Evolutionary conservation across 2,329 filamentous ascomycete species (phyloP).

Genomic region (Leptographium radiaticola): DNA sequence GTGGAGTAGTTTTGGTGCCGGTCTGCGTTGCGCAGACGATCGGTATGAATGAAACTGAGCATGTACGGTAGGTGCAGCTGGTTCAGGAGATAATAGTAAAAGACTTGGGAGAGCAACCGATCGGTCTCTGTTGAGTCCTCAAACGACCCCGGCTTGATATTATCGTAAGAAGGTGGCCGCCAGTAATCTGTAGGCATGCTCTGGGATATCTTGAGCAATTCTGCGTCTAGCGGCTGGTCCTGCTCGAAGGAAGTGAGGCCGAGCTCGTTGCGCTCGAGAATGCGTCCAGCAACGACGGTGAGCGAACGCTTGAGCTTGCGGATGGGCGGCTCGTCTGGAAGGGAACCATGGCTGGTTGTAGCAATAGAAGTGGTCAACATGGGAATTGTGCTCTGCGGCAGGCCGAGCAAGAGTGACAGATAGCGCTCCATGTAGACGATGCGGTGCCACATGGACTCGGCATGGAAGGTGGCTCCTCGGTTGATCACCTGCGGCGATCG

Average conservation of each 20-base stretch:
- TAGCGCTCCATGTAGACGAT: slow-evolving; percentile 22
- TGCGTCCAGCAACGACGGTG: not conserved
- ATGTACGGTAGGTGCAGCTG: slow-evolving; percentile 27
- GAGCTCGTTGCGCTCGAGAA: slow-evolving; percentile 3
- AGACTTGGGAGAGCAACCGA: not conserved
- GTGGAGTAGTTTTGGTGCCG: not conserved
- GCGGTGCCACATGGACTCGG: slow-evolving; percentile 18
- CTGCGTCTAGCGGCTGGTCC: not conserved
- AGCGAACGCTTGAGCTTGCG: not conserved
- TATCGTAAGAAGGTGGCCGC: not conserved
- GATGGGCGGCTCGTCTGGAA: not conserved
- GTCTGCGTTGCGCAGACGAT: not conserved
- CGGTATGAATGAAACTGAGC: not conserved
- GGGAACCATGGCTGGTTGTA: not conserved
- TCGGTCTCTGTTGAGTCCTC: not conserved
- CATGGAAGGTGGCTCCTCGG: slow-evolving; percentile 1
- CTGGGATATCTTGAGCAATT: not conserved
- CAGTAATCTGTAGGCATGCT: not conserved
- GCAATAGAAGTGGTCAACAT: not conserved
- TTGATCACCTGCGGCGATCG: slow-evolving; percentile 1
- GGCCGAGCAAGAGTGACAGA: slow-evolving; percentile 20
- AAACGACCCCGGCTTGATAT: not conserved
- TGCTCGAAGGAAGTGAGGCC: not conserved
- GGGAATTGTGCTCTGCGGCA: slow-evolving; percentile 12
- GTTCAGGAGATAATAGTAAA: slow-evolving; percentile 22